Evolutionary conservation across 768 basidiomycete genomes (phyloP).

Genomic region (Thelephora ganbajun): DNA sequence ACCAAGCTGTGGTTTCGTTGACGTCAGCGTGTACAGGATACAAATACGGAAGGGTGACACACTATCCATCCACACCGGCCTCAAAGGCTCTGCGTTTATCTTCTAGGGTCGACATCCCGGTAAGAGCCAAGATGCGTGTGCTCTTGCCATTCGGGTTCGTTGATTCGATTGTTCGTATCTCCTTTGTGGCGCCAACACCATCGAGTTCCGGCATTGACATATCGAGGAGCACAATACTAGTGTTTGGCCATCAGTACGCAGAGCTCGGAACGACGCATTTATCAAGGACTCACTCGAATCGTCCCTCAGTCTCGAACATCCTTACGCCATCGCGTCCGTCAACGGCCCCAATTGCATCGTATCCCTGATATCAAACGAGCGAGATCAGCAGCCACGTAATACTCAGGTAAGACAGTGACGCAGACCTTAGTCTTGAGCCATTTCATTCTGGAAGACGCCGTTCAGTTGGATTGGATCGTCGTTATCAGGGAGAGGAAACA

Average conservation of each 20-base stretch:
- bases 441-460: slow-evolving; percentile 26
- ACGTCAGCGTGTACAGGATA: background rate
- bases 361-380: slow-evolving; percentile 30
- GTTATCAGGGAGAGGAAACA: slow-evolving; percentile 7
- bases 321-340: slow-evolving; percentile 81
- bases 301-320: slow-evolving; percentile 53
- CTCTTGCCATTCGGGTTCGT: slow-evolving; percentile 16
- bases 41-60: slow-evolving; percentile 20
- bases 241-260: slow-evolving; percentile 3
- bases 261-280: background rate
- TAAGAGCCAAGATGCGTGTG: slow-evolving; percentile 67
- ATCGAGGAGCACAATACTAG: slow-evolving; percentile 75
- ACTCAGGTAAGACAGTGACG: background rate
- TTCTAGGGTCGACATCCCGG: slow-evolving; percentile 87
- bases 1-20: slow-evolving; percentile 44
- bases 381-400: background rate
- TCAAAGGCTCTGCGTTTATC: slow-evolving; percentile 87
- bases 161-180: slow-evolving; percentile 68
- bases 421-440: slow-evolving; percentile 52
- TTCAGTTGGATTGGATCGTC: background rate
- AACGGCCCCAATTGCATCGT: slow-evolving; percentile 62
- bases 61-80: slow-evolving; percentile 94
- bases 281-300: slow-evolving; percentile 61
- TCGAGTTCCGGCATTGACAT: slow-evolving; percentile 92
- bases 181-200: slow-evolving; percentile 75